phyloP scores from a whole-genome alignment of 345 rosid species.

The Salix brachista region DNA sequence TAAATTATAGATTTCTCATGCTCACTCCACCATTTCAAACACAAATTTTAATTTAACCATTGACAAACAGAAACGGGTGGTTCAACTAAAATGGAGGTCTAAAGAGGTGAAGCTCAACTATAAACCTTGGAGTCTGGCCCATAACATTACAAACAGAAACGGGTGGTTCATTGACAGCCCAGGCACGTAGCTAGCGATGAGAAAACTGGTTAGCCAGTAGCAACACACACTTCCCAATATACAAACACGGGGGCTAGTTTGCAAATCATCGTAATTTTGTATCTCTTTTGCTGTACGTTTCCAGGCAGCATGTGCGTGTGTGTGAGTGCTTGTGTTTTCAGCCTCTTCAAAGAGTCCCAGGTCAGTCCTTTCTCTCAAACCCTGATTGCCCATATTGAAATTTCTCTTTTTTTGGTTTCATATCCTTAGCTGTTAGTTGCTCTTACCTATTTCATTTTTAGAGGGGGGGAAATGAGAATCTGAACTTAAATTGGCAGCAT shows the following conservation, averaged over 20 bases:
- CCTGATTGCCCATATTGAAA: background rate
- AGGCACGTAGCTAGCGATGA: background rate
- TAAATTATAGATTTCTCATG: no score
- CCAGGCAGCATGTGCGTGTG: slow-evolving; percentile 2
- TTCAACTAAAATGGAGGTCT: no score
- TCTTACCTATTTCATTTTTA: background rate
- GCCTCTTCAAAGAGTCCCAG: slow-evolving; percentile 36
- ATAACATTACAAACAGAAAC: background rate
- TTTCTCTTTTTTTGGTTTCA: background rate
- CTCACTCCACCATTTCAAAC: no score
- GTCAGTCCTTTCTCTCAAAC: slow-evolving; percentile 30
- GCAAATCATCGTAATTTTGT: slow-evolving; percentile 7
- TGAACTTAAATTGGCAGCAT: no score
- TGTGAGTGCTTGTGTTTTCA: background rate
- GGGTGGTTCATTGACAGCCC: background rate
- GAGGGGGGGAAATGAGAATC: background rate
- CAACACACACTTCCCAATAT: background rate
- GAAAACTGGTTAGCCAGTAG: no score
- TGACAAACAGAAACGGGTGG: no score
- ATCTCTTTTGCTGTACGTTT: background rate
- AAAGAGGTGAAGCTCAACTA: background rate
- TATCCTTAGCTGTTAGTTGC: background rate
- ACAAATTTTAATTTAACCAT: no score
- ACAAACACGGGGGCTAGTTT: background rate
- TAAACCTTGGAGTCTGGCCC: background rate